Base-by-base conservation (phyloP, 2,329 filamentous ascomycete genomes). In the Colletotrichum incanum region DNA sequence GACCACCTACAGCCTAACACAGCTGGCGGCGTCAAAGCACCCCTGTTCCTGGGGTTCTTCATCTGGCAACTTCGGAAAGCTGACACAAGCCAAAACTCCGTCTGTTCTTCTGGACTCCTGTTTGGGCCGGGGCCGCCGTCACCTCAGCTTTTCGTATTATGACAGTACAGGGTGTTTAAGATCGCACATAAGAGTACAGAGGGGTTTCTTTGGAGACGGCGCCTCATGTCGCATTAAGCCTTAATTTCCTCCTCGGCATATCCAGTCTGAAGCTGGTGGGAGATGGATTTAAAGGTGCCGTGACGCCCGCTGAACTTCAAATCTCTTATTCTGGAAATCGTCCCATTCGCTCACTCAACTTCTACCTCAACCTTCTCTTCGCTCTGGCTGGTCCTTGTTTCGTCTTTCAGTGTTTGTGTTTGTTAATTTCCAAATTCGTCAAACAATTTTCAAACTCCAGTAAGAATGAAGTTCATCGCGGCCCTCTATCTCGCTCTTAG, bases 401-500 rank as follows among this genome's bases (percentile, higher is more conserved):
- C 37, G 26, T 62, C 11, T 23, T 56, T 31, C 23, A 39, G 26
- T 52, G 34, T 56, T 34, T 41, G 26, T 61, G 31, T 34, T 37
- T n/a, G n/a, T 16, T 18, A 12, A 55, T 54, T 28, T 54, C n/a
- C 23, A 18, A 54, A 28, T 58, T 23, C 34, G 31, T 60, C 16
- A 18, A 39, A 28, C 18, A 5, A 49, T 41, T 56, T 41, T 39
- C 18, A 34, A n/a, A 4, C 26, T 20, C 23, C 31, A 37, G 65
- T 34, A 34, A 59, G 41, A 18, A 78, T 77, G 74, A 76, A 75
- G 73, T 74, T 77, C 74, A 50, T 73, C 47, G 71, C 75, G 55
- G 63, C 77, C 52, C 45, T 77, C 23, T 52, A 74, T n/a, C 62
- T 78, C 11, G 73, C 73, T 41, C 65, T 76, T 31, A 62, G 74